Conservation (phyloP, 768 basidiomycete species). For the Rhodosporidiobolus odoratus region DNA sequence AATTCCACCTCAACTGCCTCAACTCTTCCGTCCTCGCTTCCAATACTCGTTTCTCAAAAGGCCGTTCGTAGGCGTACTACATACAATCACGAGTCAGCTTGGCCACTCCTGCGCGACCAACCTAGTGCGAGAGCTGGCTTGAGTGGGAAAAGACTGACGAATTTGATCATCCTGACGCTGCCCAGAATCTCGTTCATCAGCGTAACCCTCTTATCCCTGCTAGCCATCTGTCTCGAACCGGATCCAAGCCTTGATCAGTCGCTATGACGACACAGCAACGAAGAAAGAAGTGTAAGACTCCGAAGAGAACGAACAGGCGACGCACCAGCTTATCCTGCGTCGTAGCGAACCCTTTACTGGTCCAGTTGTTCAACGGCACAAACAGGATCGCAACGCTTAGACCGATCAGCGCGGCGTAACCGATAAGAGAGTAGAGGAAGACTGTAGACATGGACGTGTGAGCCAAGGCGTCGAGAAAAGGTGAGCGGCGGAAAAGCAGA, state of each 20-base stretch:
- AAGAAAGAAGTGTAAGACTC: not conserved
- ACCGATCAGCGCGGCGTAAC: conserved; percentile 41
- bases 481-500: not conserved
- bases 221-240: conserved; percentile 43
- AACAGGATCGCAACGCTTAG: conserved; percentile 40
- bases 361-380: conserved; percentile 42
- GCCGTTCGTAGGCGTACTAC: conserved; percentile 31
- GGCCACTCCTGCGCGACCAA: not conserved
- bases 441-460: not conserved
- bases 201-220: conserved; percentile 39
- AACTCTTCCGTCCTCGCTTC: conserved; percentile 36
- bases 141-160: conserved; percentile 5
- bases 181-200: conserved; percentile 46
- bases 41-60: conserved; percentile 39
- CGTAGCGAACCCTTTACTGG: conserved; percentile 37
- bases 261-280: conserved; percentile 12
- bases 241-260: not conserved
- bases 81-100: too few species aligned
- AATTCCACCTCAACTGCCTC: conserved; percentile 34
- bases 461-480: not conserved
- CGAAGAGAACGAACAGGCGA: not conserved
- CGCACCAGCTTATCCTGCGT: conserved; percentile 43
- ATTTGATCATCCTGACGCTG: conserved; percentile 45
- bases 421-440: conserved; percentile 41
- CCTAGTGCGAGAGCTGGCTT: not conserved